Evolutionary conservation across 1,284 basidiomycete genomes (phyloP).

Genomic region (Calocybe gambosa): DNA sequence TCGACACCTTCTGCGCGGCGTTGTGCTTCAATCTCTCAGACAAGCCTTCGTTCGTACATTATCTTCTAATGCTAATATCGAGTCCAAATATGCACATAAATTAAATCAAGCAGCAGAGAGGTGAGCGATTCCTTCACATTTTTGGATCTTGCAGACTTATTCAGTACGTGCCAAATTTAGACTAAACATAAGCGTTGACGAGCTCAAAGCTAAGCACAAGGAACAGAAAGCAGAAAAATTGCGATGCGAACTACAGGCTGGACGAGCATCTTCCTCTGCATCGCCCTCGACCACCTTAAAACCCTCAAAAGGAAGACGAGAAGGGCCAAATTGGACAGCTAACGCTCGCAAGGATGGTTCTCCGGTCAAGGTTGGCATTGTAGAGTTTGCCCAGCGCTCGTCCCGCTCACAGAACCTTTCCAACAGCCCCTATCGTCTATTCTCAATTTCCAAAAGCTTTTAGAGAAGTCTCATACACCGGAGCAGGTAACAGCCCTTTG

Average conservation of each 20-base stretch:
- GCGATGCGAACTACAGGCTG: conserved; percentile 18
- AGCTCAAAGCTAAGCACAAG: conserved; percentile 31
- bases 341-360: conserved; percentile 56
- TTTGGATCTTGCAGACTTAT: too few species aligned
- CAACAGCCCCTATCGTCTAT: conserved; percentile 75
- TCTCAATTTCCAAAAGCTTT: conserved; percentile 68
- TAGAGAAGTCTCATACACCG: conserved; percentile 65
- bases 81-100: conserved; percentile 32
- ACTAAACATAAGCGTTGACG: conserved; percentile 35
- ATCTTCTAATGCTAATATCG: conserved; percentile 15
- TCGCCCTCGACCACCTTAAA: background rate
- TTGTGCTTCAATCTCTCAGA: too few species aligned
- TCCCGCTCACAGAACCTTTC: conserved; percentile 1
- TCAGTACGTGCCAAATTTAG: conserved; percentile 22
- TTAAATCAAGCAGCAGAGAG: conserved; percentile 27
- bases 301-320: background rate
- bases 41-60: conserved; percentile 3
- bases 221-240: conserved; percentile 29
- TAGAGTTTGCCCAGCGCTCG: conserved; percentile 1
- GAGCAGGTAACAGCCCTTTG: conserved; percentile 76
- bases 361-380: conserved; percentile 51
- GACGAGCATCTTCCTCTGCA: conserved; percentile 4
- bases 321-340: conserved; percentile 1
- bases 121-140: conserved; percentile 19
- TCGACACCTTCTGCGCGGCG: too few species aligned